phyloP scores from a whole-genome alignment of 345 rosid genomes.

The Rhodamnia rubescens region DNA sequence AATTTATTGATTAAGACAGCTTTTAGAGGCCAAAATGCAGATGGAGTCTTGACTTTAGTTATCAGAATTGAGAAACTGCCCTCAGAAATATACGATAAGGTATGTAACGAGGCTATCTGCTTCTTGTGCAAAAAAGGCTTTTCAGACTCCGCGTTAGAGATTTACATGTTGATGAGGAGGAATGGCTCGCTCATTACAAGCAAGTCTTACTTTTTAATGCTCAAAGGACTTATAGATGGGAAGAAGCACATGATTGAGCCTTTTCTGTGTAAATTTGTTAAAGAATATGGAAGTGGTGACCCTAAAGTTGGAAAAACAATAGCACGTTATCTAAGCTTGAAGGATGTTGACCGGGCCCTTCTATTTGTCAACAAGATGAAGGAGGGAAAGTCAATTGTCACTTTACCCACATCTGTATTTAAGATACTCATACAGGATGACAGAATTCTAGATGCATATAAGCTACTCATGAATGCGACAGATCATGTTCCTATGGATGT shows the following conservation, averaged over 20 bases:
- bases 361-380: constrained; percentile 26
- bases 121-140: constrained; percentile 51
- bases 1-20: constrained; percentile 30
- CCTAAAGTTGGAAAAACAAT: constrained; percentile 24
- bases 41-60: constrained; percentile 37
- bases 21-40: constrained; percentile 25
- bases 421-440: constrained; percentile 32
- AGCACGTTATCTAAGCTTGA: constrained; percentile 32
- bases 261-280: constrained; percentile 23
- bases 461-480: constrained; percentile 31
- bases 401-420: constrained; percentile 27
- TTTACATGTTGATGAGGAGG: constrained; percentile 36
- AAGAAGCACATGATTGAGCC: constrained; percentile 17
- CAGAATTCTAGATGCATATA: constrained; percentile 53
- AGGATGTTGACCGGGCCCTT: constrained; percentile 20
- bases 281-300: constrained; percentile 38
- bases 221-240: constrained; percentile 24
- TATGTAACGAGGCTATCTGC: constrained; percentile 38
- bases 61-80: constrained; percentile 26
- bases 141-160: constrained; percentile 27
- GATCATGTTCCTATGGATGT: constrained; percentile 45
- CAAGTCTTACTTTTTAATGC: constrained; percentile 25
- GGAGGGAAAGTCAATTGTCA: constrained; percentile 11
- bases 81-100: constrained; percentile 9
- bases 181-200: constrained; percentile 18